These are phyloP conservation scores for Ceratobasidium sp. DNA, from an alignment of 1,284 basidiomycete genomes.

Conservation along the genomic window DNA sequence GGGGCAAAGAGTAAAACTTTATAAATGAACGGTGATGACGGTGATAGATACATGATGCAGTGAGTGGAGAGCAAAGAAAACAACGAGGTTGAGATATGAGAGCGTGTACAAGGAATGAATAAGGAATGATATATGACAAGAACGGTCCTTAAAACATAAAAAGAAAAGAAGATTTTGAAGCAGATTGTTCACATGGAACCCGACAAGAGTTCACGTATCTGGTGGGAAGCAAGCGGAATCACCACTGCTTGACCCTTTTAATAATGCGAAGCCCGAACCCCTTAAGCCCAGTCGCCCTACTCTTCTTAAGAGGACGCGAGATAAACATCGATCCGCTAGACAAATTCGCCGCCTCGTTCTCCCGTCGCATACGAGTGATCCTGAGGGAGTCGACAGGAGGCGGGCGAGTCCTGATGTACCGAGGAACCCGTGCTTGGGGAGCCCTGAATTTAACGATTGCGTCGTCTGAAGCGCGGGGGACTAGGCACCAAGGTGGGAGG, in stretches of 20 bases:
- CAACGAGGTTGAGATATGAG: background rate
- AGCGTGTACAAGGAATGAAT: background rate
- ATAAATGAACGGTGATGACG: background rate
- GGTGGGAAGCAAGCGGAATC: background rate
- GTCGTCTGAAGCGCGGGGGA: no score
- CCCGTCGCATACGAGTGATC: conserved; percentile 13
- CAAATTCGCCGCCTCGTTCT: conserved; percentile 9
- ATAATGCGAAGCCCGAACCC: conserved; percentile 17
- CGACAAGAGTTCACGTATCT: background rate
- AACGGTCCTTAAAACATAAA: background rate
- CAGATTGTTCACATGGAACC: background rate
- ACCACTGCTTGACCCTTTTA: conserved; percentile 29
- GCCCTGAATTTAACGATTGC: background rate
- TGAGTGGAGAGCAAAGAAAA: background rate
- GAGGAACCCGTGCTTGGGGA: background rate
- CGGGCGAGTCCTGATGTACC: conserved; percentile 12
- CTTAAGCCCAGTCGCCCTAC: conserved; percentile 17
- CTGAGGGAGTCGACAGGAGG: conserved; percentile 33
- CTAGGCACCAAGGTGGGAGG: conserved; percentile 20
- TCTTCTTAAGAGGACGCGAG: conserved; percentile 14
- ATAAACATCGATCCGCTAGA: background rate
- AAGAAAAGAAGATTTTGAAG: conserved; percentile 1
- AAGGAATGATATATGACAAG: background rate
- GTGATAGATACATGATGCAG: background rate
- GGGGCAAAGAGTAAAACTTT: background rate